Evolutionary conservation across 1,139 yeast genomes (phyloP).

Genomic region (Scheffersomyces titani): DNA sequence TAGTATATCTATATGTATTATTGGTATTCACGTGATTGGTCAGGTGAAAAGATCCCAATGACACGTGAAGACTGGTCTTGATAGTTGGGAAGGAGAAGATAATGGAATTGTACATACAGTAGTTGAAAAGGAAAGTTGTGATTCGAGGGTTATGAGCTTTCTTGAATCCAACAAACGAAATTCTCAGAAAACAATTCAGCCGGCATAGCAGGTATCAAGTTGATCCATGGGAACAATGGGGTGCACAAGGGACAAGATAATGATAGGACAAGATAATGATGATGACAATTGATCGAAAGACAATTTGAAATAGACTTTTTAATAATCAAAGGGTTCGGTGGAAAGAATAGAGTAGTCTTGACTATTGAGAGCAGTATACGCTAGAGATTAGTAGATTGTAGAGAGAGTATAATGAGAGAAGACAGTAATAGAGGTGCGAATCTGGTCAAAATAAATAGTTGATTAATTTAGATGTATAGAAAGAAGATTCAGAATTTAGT

Average conservation of each 20-base stretch:
- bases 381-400: too few species aligned
- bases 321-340: too few species aligned
- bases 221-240: neutral
- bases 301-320: too few species aligned
- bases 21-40: neutral
- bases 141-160: neutral
- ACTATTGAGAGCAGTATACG: too few species aligned
- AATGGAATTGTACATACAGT: neutral
- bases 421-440: too few species aligned
- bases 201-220: neutral
- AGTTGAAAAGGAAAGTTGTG: neutral
- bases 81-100: neutral
- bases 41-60: neutral
- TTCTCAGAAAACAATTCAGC: neutral
- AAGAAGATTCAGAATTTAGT: too few species aligned
- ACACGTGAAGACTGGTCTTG: neutral
- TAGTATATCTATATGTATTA: neutral
- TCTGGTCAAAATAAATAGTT: too few species aligned
- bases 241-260: neutral
- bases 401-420: too few species aligned
- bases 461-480: too few species aligned
- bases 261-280: too few species aligned
- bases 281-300: too few species aligned
- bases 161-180: neutral
- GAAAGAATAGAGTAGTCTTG: too few species aligned